Evolutionary conservation across 768 basidiomycete species (phyloP), one percentile per base, ranked within the genome.

Genomic region (Boletus rubescentipes): DNA sequence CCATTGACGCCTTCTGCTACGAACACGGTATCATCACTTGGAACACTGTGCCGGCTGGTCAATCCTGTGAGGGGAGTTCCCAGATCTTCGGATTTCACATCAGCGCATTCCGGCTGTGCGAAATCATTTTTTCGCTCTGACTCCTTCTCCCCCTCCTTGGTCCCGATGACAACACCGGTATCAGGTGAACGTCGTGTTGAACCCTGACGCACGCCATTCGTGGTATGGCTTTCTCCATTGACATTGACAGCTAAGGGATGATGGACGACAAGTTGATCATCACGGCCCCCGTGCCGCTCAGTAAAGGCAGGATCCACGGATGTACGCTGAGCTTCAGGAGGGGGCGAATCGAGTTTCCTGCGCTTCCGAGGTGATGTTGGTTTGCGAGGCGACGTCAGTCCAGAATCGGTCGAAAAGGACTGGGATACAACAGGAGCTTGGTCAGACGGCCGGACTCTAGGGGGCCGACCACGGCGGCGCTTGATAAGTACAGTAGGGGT

Each of bases 1-100:
- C 60, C 64, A 26, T 63, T 61, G 5, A 62, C 61, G 8, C 58
- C 65, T 35, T 78, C 74, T 12, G 64, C 57, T 15, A 71, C 75
- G 42, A 75, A 74, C 38, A 84, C 72, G 9, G 80, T 84, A 49
- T 80, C 81, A 55, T 86, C 86, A 61, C 79, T 84, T 30, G 80
- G 79, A 53, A 76, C 72, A 57, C 84, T 85, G 61, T 79, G 80
- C 54, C 74, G 73, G 58, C 79, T 80, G 45, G 79, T 76, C 51
- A 72, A 59, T 20, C 68, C 75, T 7, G 78, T 82, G 41, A 78
- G 65, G 1, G 82, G 80, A 30, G 82, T 84, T 30, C 73, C 79
- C 49, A 71, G 58, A 53, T 82, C 82, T 63, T 85, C 84, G n/a
- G 75, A 76, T 63, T 80, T 80, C 39, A 77, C 71, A 45, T 72